phyloP scores from a whole-genome alignment of 768 basidiomycete species.

The Favolaschia claudopus region DNA sequence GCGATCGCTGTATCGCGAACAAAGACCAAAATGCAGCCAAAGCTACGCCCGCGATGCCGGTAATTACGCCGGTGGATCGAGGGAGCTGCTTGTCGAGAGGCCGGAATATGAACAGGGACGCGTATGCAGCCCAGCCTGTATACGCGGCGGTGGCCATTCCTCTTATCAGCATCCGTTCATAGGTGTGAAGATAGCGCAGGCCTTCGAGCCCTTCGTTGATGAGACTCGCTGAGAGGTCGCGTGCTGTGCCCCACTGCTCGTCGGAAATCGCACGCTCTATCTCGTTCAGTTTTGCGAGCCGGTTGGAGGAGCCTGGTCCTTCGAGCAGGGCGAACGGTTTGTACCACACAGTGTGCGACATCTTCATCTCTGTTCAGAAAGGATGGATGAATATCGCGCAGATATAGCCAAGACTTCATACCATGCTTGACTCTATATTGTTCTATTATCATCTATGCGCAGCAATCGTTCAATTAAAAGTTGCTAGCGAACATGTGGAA shows the following conservation, averaged over 20 bases:
- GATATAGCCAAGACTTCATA: constrained; percentile 39
- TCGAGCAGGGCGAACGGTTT: constrained; percentile 64
- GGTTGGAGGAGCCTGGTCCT: constrained; percentile 30
- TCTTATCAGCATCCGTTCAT: constrained; percentile 78
- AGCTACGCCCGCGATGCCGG: constrained; percentile 29
- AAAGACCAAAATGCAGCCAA: constrained; percentile 51
- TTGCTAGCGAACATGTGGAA: neutral
- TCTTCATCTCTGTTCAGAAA: constrained; percentile 62
- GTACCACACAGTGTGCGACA: constrained; percentile 64
- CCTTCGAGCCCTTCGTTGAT: constrained; percentile 65
- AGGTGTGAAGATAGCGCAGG: constrained; percentile 83
- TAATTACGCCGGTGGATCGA: constrained; percentile 5
- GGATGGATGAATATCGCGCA: constrained; percentile 35
- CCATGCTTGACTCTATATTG: constrained; percentile 83
- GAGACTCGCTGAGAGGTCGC: constrained; percentile 56
- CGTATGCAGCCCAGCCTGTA: constrained; percentile 78
- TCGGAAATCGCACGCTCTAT: constrained; percentile 56
- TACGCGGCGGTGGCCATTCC: constrained; percentile 76
- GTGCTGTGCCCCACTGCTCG: constrained; percentile 56
- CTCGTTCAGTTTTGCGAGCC: constrained; percentile 41
- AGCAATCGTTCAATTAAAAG: neutral
- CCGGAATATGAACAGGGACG: constrained; percentile 64
- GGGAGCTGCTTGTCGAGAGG: constrained; percentile 35
- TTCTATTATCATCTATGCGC: constrained; percentile 68
- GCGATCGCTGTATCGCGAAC: constrained; percentile 70